Evolutionary conservation across 257 asterid genomes (phyloP).

Genomic region (Capsicum rhomboideum): DNA sequence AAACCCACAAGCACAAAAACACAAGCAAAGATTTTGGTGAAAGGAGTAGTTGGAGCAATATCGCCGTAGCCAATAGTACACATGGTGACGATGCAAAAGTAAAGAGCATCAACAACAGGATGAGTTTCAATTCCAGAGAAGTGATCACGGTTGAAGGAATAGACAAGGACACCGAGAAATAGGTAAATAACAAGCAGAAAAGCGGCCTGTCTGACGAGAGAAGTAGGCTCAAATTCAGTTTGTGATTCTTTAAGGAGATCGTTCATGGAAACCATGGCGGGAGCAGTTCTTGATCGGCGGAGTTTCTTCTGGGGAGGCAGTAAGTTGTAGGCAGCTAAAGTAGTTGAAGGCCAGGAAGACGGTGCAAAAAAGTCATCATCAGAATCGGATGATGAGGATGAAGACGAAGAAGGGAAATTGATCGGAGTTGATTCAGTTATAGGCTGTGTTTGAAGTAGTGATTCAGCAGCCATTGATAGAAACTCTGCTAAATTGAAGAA

Average conservation of each 20-base stretch:
- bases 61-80: conserved; percentile 87
- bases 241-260: conserved; percentile 2
- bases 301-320: conserved; percentile 12
- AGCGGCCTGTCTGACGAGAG: conserved; percentile 38
- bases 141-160: conserved; percentile 35
- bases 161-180: conserved; percentile 56
- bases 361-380: background rate
- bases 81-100: conserved; percentile 81
- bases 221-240: background rate
- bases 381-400: background rate
- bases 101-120: conserved; percentile 69
- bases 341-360: background rate
- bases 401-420: background rate
- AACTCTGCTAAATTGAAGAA: background rate
- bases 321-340: background rate
- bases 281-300: conserved; percentile 41
- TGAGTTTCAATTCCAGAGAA: conserved; percentile 51
- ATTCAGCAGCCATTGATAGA: background rate
- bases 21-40: conserved; percentile 53
- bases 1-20: conserved; percentile 73
- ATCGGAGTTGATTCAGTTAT: background rate
- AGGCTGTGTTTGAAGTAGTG: background rate
- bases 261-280: conserved; percentile 28
- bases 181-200: conserved; percentile 45
- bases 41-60: conserved; percentile 51